Conservation (phyloP, 495 filamentous ascomycete genomes). For the Lasiosphaeria hispida region DNA sequence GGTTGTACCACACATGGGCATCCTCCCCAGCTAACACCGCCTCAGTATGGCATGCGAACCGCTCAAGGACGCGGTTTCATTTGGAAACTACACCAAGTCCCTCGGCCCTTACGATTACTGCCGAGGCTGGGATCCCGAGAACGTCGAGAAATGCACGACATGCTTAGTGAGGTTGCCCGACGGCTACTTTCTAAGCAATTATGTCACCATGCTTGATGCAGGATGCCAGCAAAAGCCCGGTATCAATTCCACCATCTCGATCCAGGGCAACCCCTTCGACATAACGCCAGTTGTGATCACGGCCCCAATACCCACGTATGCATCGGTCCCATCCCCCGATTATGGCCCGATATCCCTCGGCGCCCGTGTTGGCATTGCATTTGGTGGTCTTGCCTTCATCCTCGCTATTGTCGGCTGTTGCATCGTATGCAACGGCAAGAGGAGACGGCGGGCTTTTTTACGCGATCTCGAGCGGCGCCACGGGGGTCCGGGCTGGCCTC, state of each 20-base stretch:
- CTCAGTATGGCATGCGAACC: conserved; percentile 41
- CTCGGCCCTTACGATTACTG: conserved; percentile 42
- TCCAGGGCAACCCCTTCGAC: conserved; percentile 52
- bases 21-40: conserved; percentile 15
- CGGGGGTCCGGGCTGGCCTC: conserved; percentile 38
- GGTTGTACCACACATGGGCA: background rate
- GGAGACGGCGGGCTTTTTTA: conserved; percentile 43
- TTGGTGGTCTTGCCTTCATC: conserved; percentile 44
- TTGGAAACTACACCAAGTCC: conserved; percentile 34
- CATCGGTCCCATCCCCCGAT: conserved; percentile 21
- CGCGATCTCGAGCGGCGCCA: conserved; percentile 36
- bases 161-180: conserved; percentile 30
- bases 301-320: conserved; percentile 33
- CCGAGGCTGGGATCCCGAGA: conserved; percentile 32
- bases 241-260: conserved; percentile 37
- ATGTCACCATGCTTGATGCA: conserved; percentile 45
- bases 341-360: conserved; percentile 46
- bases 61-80: conserved; percentile 34
- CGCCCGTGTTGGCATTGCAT: conserved; percentile 51
- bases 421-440: conserved; percentile 50
- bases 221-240: conserved; percentile 44
- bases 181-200: conserved; percentile 40
- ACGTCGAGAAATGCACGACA: conserved; percentile 31
- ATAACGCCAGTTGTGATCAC: conserved; percentile 38
- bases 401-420: conserved; percentile 42